Conservation (phyloP, 2,329 filamentous ascomycete genomes). For the Scedosporium boydii region DNA sequence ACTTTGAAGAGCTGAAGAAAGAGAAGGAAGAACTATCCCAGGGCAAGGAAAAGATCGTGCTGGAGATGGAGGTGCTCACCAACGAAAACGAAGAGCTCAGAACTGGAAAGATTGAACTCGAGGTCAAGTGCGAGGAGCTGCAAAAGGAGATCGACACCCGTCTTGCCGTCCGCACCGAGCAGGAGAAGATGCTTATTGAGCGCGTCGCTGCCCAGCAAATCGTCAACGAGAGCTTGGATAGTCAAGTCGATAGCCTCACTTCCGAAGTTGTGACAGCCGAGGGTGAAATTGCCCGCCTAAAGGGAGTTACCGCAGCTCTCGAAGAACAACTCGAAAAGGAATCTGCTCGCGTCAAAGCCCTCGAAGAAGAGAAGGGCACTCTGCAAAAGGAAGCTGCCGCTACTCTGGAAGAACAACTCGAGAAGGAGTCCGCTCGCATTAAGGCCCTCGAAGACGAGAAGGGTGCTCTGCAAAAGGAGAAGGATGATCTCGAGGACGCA, state of each 20-base stretch:
- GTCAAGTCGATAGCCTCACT: neutral
- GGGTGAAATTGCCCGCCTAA: neutral
- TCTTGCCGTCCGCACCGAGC: neutral
- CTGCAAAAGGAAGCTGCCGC: neutral
- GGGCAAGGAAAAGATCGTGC: neutral
- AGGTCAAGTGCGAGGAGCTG: neutral
- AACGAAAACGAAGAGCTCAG: neutral
- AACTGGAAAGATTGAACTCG: neutral
- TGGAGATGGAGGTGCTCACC: neutral
- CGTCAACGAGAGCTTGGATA: slow-evolving; percentile 1
- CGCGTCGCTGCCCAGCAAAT: slow-evolving; percentile 5
- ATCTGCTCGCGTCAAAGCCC: neutral
- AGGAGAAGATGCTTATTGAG: slow-evolving; percentile 5
- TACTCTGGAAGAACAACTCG: neutral
- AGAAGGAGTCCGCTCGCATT: neutral
- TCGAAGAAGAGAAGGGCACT: neutral
- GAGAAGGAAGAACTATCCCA: neutral
- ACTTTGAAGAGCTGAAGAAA: neutral
- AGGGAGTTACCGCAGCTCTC: neutral
- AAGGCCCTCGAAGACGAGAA: slow-evolving; percentile 3
- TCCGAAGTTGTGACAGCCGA: neutral
- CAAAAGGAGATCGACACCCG: neutral
- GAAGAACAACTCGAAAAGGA: neutral
- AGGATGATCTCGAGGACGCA: neutral
- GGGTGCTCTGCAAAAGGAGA: neutral